phyloP scores from a whole-genome alignment of 306 rosid species.

The Mucuna pruriens region DNA sequence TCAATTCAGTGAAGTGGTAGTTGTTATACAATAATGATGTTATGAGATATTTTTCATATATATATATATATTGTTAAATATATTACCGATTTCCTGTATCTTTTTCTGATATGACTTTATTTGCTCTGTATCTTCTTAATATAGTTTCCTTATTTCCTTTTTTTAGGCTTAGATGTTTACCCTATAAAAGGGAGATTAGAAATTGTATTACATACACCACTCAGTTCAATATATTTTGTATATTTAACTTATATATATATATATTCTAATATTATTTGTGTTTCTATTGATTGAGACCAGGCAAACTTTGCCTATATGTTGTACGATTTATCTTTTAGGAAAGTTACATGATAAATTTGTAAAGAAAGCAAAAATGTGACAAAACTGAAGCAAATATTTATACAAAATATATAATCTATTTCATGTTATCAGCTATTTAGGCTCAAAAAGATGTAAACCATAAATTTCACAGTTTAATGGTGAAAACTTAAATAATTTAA shows the following conservation, averaged over 20 bases:
- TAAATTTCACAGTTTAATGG: slow-evolving; percentile 13
- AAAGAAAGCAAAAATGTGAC: neutral
- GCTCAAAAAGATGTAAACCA: neutral
- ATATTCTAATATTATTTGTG: no score
- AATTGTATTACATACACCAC: no score
- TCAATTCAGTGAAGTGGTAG: slow-evolving; percentile 20
- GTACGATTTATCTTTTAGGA: neutral
- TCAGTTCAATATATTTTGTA: no score
- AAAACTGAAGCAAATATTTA: neutral
- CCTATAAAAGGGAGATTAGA: no score
- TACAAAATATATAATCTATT: neutral
- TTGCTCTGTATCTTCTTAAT: no score
- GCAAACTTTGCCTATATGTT: slow-evolving; percentile 16
- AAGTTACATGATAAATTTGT: neutral
- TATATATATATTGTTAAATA: no score
- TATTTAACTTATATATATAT: no score
- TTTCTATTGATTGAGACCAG: slow-evolving; percentile 7
- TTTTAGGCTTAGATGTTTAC: no score
- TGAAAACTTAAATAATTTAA: slow-evolving; percentile 7
- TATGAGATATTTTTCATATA: no score
- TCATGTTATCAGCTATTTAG: neutral
- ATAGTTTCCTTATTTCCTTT: no score
- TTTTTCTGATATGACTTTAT: no score
- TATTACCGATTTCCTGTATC: no score
- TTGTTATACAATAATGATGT: neutral